These are phyloP conservation scores for Kwoniella shivajii DNA, from an alignment of 1,284 basidiomycete species.

Conservation along the genomic window DNA sequence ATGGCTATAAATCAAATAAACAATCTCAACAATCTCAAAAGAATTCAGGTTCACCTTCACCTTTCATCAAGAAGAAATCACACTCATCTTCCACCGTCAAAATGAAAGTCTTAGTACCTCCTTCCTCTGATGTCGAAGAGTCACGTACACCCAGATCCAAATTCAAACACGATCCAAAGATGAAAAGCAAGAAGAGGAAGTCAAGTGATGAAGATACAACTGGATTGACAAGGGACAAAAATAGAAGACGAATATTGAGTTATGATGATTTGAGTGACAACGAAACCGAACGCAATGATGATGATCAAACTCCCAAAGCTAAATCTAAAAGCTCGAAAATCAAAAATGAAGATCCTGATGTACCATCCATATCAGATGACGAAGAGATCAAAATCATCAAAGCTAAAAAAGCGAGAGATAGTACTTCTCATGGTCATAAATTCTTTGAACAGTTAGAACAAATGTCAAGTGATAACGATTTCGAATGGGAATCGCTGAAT, in stretches of 20 bases:
- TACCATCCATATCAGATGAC: background rate
- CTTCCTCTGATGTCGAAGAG: background rate
- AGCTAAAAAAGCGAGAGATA: too few species aligned
- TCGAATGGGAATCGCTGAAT: constrained; percentile 7
- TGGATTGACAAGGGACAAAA: background rate
- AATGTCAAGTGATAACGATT: constrained; percentile 9
- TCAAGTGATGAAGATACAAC: constrained; percentile 2
- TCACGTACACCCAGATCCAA: background rate
- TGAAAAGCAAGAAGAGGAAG: constrained; percentile 2
- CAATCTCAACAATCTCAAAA: background rate
- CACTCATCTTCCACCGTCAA: background rate
- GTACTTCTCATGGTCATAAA: constrained; percentile 1
- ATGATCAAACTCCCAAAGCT: background rate
- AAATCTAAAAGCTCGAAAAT: background rate
- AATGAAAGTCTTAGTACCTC: constrained; percentile 1
- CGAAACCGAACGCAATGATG: background rate
- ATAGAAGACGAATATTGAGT: background rate
- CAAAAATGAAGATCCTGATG: background rate
- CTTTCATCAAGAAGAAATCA: background rate
- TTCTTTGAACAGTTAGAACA: constrained; percentile 13
- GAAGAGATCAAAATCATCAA: background rate
- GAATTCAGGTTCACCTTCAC: background rate
- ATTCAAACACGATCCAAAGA: background rate
- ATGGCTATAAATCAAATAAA: background rate
- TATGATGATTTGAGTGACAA: background rate